phyloP scores from a whole-genome alignment of 805 yeast genomes.

The Zygotorulaspora danielsina region DNA sequence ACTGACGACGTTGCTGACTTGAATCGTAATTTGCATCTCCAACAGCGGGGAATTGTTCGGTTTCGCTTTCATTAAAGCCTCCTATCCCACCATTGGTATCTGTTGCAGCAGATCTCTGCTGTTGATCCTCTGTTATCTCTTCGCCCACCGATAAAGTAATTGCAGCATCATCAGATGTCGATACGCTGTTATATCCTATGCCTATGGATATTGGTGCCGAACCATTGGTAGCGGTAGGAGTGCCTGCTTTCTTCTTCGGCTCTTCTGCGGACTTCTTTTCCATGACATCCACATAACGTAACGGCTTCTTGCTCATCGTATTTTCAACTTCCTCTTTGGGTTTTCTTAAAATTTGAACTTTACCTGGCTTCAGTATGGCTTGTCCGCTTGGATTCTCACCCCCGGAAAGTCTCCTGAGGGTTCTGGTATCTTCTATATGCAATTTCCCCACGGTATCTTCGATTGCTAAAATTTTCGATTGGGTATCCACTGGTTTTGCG shows the following conservation, averaged over 20 bases:
- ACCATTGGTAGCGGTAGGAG: constrained; percentile 7
- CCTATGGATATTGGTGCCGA: constrained; percentile 8
- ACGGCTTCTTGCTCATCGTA: constrained; percentile 12
- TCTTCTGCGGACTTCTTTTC: constrained; percentile 28
- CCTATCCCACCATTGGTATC: constrained; percentile 1
- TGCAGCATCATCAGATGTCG: not conserved
- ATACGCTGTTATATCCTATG: not conserved
- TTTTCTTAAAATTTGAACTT: constrained; percentile 22
- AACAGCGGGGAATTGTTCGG: constrained; percentile 1
- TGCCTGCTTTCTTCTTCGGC: constrained; percentile 14
- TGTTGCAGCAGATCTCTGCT: not conserved
- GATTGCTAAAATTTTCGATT: constrained; percentile 58
- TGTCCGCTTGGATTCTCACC: constrained; percentile 13
- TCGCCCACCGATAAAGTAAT: not conserved
- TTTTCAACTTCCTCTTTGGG: constrained; percentile 9
- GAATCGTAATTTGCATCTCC: constrained; percentile 5
- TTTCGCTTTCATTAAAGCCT: constrained; percentile 6
- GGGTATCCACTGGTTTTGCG: constrained; percentile 81
- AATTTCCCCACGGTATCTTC: constrained; percentile 45
- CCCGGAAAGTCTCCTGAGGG: constrained; percentile 26
- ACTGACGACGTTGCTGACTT: constrained; percentile 5
- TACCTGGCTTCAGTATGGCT: constrained; percentile 13
- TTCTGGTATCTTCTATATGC: constrained; percentile 44
- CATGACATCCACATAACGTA: constrained; percentile 29
- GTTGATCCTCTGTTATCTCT: constrained; percentile 1